These are phyloP conservation scores for Henckelia pumila DNA, from an alignment of 257 asterid genomes.

Conservation along the genomic window DNA sequence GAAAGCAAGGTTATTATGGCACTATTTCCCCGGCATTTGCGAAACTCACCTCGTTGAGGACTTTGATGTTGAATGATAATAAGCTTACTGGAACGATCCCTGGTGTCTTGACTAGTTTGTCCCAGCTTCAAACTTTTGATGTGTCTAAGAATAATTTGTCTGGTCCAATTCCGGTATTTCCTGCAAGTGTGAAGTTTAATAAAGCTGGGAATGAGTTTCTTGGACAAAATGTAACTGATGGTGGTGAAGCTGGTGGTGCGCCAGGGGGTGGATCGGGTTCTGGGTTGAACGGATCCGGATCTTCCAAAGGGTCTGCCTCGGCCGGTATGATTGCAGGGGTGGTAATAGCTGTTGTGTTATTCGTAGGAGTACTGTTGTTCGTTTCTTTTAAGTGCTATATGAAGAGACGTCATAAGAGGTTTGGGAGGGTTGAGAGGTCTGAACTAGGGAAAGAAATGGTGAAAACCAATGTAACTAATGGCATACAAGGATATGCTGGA, in stretches of 20 bases:
- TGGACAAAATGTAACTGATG: constrained; percentile 42
- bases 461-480: constrained; percentile 36
- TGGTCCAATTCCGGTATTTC: constrained; percentile 59
- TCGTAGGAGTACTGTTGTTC: constrained; percentile 56
- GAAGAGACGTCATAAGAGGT: constrained; percentile 52
- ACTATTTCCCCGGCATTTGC: constrained; percentile 71
- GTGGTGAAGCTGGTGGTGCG: constrained; percentile 44
- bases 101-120: constrained; percentile 47
- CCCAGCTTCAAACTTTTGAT: constrained; percentile 64
- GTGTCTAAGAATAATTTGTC: constrained; percentile 73
- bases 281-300: constrained; percentile 35
- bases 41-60: constrained; percentile 67
- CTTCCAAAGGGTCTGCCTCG: constrained; percentile 40
- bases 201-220: constrained; percentile 52
- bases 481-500: constrained; percentile 46
- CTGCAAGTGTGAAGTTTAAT: constrained; percentile 39
- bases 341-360: constrained; percentile 57
- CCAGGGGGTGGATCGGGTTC: constrained; percentile 32
- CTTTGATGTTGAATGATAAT: constrained; percentile 62
- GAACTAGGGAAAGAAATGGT: constrained; percentile 61
- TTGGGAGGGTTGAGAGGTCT: constrained; percentile 50
- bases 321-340: constrained; percentile 82
- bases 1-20: constrained; percentile 55
- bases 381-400: constrained; percentile 68
- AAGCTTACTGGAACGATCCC: constrained; percentile 73